Percentiles rank a stretch among this genome's conserved stretches.
Evolutionary conservation across 148 eudicot genomes (phyloP).

Genomic region (Vaccinium corymbosum): DNA sequence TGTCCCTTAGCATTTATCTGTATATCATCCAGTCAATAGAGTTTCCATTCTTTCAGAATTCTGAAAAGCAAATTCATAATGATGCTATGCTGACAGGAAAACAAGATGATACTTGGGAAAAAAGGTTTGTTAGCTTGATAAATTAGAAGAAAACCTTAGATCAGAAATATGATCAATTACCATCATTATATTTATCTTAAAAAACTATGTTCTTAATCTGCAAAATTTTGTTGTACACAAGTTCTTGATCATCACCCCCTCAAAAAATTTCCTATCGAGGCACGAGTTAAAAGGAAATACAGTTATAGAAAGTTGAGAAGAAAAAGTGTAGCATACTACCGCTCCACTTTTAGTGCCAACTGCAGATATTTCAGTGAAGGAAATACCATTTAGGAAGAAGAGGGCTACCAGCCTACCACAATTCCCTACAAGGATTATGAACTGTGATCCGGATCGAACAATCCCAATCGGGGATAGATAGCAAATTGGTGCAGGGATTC

Average conservation of each 20-base stretch:
- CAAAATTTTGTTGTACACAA: neutral
- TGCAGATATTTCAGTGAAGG: conserved; percentile 1
- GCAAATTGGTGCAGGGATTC: too few relatives aligned
- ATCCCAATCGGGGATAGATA: too few relatives aligned
- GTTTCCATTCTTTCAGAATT: neutral
- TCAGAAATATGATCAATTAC: neutral
- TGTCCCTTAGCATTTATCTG: conserved; percentile 96
- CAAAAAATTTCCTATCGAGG: neutral
- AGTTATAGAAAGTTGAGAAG: neutral
- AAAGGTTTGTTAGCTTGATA: neutral
- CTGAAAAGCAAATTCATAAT: neutral
- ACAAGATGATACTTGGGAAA: conserved; percentile 4
- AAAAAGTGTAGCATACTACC: neutral
- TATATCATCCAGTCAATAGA: conserved; percentile 9
- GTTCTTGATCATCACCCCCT: neutral
- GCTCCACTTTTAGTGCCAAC: neutral
- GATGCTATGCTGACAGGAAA: neutral
- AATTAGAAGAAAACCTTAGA: neutral
- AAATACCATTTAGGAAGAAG: neutral
- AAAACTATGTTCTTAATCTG: neutral
- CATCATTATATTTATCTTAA: neutral
- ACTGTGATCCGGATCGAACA: too few relatives aligned
- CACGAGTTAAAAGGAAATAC: neutral
- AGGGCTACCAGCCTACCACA: too few relatives aligned
- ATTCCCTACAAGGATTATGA: too few relatives aligned